Evolutionary conservation across 495 filamentous ascomycete genomes (phyloP).

Genomic region (Penicillium verhagenii): DNA sequence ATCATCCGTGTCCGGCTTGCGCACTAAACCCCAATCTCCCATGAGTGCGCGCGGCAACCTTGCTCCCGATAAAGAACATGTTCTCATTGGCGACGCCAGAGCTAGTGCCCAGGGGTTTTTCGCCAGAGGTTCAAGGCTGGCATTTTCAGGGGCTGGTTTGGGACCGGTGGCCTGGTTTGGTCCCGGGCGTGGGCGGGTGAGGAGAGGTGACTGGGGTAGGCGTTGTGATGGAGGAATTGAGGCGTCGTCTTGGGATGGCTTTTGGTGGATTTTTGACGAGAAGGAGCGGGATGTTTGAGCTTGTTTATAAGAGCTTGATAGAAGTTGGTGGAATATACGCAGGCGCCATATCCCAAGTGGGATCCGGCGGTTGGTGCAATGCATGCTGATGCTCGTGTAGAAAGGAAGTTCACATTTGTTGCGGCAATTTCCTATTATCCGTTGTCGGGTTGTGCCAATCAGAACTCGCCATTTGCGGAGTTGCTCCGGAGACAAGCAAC

Average conservation of each 20-base stretch:
- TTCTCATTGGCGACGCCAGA: constrained; percentile 64
- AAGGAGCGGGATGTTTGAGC: constrained; percentile 5
- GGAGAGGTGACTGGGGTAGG: constrained; percentile 42
- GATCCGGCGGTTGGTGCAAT: constrained; percentile 22
- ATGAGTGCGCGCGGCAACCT: constrained; percentile 64
- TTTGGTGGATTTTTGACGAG: constrained; percentile 3
- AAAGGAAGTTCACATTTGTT: constrained; percentile 7
- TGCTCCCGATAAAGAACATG: constrained; percentile 55
- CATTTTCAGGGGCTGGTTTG: constrained; percentile 40
- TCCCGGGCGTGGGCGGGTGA: constrained; percentile 19
- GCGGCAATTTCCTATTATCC: background rate
- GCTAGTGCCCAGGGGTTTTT: constrained; percentile 50
- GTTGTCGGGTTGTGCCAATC: constrained; percentile 14
- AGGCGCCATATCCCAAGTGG: constrained; percentile 40
- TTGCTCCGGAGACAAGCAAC: background rate
- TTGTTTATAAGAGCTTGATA: constrained; percentile 8
- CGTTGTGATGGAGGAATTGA: constrained; percentile 30
- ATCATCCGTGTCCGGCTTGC: constrained; percentile 52
- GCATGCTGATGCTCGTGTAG: constrained; percentile 21
- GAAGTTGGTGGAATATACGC: constrained; percentile 26
- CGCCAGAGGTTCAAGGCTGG: constrained; percentile 33
- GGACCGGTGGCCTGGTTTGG: constrained; percentile 24
- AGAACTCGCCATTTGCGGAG: constrained; percentile 23
- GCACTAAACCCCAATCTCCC: constrained; percentile 57
- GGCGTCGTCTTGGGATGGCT: constrained; percentile 2